These are phyloP conservation scores for Naganishia vishniacii DNA, from an alignment of 768 basidiomycete genomes.

Conservation along the genomic window DNA sequence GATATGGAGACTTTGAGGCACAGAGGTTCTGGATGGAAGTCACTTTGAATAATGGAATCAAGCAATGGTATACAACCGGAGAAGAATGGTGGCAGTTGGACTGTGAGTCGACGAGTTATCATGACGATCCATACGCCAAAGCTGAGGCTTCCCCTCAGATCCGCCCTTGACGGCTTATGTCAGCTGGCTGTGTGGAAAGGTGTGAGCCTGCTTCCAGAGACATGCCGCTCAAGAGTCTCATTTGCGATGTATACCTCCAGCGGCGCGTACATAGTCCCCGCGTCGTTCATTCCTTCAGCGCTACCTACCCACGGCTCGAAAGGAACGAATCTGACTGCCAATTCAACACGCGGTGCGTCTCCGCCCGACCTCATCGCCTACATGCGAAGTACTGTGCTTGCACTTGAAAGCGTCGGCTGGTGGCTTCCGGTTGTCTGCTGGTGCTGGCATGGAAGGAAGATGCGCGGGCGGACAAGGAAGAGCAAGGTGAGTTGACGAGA, in stretches of 20 bases:
- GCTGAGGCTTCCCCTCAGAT: constrained; percentile 51
- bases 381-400: constrained; percentile 73
- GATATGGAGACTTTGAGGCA: constrained; percentile 89
- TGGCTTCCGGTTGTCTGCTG: constrained; percentile 68
- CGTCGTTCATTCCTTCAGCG: constrained; percentile 62
- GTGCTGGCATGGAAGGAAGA: constrained; percentile 56
- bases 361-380: constrained; percentile 62
- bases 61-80: constrained; percentile 82
- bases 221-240: no score
- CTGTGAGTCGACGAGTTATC: constrained; percentile 47
- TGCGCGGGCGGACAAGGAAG: constrained; percentile 63
- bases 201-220: constrained; percentile 65
- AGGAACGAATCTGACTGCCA: no score
- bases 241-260: constrained; percentile 41
- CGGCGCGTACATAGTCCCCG: constrained; percentile 54
- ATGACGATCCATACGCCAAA: neutral
- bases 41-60: constrained; percentile 59
- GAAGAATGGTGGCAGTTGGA: constrained; percentile 89
- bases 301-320: no score
- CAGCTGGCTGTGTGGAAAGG: constrained; percentile 71
- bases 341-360: constrained; percentile 68
- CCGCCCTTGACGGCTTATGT: constrained; percentile 86
- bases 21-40: constrained; percentile 95
- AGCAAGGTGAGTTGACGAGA: constrained; percentile 60
- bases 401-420: constrained; percentile 66